Evolutionary conservation across 2,329 filamentous ascomycete genomes (phyloP), one percentile per base, ranked within the genome.

Genomic region (Colletotrichum spaethianum): DNA sequence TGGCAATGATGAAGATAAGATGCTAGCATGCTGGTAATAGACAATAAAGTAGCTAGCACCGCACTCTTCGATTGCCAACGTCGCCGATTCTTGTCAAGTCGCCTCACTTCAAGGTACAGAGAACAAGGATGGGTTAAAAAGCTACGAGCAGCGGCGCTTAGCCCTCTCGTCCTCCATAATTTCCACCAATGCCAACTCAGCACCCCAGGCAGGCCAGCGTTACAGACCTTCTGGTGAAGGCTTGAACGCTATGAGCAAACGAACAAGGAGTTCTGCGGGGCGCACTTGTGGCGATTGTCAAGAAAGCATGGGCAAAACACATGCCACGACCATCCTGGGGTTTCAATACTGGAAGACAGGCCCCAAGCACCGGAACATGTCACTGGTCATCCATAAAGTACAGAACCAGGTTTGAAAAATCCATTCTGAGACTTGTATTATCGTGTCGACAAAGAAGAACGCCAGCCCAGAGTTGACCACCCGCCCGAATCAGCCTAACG

Each of bases 401-500:
- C 31, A 4, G 28, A 26, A 36, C 14, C 12, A 40, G 23, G 26
- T 26, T 14, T 18, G n/a, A 36, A 23, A 28, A 63, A 55, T 38
- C 23, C 42, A 23, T 28, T 61, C 18, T 33, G n/a, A 31, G 38
- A 33, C 33, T 48, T 48, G 44, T 53, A 42, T 59, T 48, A 59
- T 57, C 12, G 28, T 9, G n/a, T 40, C 33, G 28, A 55, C 23
- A 56, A 42, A 42, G 64, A 61, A 64, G n/a, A 71, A 67, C 57
- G 60, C 63, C 52, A 50, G 60, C 55, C 50, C 23, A 28, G 33
- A 36, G 61, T 50, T 33, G 31, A 46, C 66, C 40, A 48, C 38
- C 70, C 59, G 28, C 53, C 63, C 59, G 31, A 56, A 50, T 36
- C 31, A 56, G 31, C 57, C 67, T 33, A 70, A 72, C 66, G 70